phyloP scores from a whole-genome alignment of 2,329 filamentous ascomycete species.

The Diaporthe ampelina region DNA sequence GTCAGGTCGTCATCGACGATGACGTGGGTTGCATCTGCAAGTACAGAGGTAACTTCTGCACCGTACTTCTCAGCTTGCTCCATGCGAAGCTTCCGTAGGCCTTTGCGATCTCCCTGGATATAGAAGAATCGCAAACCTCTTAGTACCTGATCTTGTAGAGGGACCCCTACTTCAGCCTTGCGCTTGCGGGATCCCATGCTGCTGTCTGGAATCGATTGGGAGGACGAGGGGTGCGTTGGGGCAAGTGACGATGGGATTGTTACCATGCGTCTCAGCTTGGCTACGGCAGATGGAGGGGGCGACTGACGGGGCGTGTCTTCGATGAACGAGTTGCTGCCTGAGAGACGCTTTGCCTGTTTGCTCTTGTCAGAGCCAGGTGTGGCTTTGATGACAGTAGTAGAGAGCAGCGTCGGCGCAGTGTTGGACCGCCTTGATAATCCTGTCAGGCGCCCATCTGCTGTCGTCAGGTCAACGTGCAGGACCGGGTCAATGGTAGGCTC shows the following conservation, averaged over 20 bases:
- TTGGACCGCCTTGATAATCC: background rate
- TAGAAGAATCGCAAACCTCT: conserved; percentile 78
- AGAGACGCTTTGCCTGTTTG: conserved; percentile 31
- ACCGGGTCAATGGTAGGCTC: background rate
- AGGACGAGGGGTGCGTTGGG: conserved; percentile 40
- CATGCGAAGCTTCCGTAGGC: conserved; percentile 79
- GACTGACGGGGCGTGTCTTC: conserved; percentile 51
- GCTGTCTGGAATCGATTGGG: conserved; percentile 42
- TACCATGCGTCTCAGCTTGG: conserved; percentile 47
- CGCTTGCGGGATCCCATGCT: conserved; percentile 63
- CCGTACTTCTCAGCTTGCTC: conserved; percentile 81
- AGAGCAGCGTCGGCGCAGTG: conserved; percentile 15
- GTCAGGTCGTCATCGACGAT: conserved; percentile 80
- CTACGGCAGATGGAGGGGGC: conserved; percentile 41
- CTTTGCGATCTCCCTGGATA: conserved; percentile 83
- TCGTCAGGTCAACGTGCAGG: background rate
- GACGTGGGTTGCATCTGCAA: conserved; percentile 78
- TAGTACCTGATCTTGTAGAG: conserved; percentile 71
- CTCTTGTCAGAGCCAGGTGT: conserved; percentile 18
- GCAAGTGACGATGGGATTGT: conserved; percentile 50
- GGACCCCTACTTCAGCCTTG: conserved; percentile 58
- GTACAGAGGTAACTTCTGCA: conserved; percentile 75
- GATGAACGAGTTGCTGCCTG: conserved; percentile 45
- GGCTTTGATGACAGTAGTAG: conserved; percentile 16
- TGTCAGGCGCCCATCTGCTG: background rate